Percentiles rank a stretch among this genome's conserved stretches.
phyloP scores from a whole-genome alignment of 108 stramenopile species.

The Stephanodiscus triporus region DNA sequence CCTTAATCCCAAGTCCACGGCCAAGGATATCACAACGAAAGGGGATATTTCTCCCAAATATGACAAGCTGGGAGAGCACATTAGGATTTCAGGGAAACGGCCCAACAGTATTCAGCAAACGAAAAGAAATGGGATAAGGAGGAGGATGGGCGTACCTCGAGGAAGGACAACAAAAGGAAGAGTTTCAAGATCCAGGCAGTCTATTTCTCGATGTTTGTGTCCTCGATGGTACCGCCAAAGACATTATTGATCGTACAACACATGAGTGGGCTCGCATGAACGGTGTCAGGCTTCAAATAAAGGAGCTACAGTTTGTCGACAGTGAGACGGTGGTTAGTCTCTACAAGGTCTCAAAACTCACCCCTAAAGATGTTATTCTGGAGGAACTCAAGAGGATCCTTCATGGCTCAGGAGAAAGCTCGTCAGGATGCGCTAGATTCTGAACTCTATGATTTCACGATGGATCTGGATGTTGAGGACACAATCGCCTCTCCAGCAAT shows the following conservation, averaged over 20 bases:
- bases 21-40: neutral
- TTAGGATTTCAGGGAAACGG: neutral
- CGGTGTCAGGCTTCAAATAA: neutral
- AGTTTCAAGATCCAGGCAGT: neutral
- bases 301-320: neutral
- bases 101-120: neutral
- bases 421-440: neutral
- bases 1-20: neutral
- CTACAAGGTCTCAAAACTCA: neutral
- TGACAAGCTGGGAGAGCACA: neutral
- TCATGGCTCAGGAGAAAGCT: neutral
- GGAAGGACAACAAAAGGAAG: neutral
- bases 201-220: neutral
- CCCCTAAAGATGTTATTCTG: neutral
- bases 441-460: neutral
- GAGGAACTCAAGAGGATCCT: neutral
- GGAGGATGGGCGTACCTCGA: neutral
- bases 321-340: neutral
- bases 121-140: neutral
- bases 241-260: neutral
- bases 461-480: neutral
- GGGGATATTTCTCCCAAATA: neutral
- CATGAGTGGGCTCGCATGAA: neutral
- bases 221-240: neutral
- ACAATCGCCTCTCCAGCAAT: neutral